A percentile compares a stretch with the other conserved stretches of the same genome.
Conservation (phyloP, 768 basidiomycete genomes). For the Suillus subaureus region DNA sequence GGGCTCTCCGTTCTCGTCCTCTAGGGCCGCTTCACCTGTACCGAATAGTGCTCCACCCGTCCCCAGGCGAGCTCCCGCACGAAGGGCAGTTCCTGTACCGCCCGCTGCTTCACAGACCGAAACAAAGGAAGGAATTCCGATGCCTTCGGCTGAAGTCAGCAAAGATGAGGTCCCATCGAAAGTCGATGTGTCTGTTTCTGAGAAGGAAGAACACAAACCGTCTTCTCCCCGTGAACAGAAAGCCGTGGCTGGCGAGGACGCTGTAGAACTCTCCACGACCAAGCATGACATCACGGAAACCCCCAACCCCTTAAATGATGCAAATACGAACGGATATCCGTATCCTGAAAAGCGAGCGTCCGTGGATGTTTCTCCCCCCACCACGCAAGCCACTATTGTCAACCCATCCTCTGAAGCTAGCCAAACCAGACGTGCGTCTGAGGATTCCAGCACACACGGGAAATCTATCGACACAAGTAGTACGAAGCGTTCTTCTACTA, state of each 20-base stretch:
- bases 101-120: conserved; percentile 16
- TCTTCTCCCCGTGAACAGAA: not conserved
- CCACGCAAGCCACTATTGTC: not conserved
- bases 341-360: not conserved
- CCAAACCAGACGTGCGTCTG: conserved; percentile 1
- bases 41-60: conserved; percentile 51
- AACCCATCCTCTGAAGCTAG: not conserved
- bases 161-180: not conserved
- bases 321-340: not conserved
- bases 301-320: not conserved
- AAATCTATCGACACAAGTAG: conserved; percentile 25
- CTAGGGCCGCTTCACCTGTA: conserved; percentile 41
- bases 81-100: conserved; percentile 37
- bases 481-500: conserved; percentile 27
- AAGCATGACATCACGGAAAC: not conserved
- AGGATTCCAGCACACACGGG: conserved; percentile 9
- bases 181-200: not conserved
- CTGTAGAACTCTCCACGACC: not conserved
- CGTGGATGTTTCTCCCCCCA: not conserved
- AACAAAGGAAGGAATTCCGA: not conserved
- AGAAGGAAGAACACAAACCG: conserved; percentile 5
- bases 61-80: conserved; percentile 64
- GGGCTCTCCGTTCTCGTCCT: conserved; percentile 35
- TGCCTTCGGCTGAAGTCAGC: not conserved
- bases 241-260: not conserved